Conservation (phyloP, 805 yeast genomes). For the Metschnikowia gruessii region DNA sequence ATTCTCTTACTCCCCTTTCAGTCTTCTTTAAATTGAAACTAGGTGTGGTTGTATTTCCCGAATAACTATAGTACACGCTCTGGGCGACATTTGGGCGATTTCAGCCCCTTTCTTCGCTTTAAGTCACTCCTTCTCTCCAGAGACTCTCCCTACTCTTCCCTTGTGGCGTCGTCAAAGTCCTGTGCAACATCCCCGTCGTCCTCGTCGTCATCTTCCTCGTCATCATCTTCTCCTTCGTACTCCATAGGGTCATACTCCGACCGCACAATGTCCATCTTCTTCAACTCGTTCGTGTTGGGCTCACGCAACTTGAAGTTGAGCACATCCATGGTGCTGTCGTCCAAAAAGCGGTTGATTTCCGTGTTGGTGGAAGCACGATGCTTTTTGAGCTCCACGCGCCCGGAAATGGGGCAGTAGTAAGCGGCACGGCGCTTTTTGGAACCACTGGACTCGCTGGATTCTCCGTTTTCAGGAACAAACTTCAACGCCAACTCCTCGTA, state of each 20-base stretch:
- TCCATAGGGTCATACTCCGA: slow-evolving; percentile 76
- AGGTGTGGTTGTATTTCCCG: neutral
- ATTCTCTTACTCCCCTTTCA: too few species aligned
- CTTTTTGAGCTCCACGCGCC: slow-evolving; percentile 78
- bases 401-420: slow-evolving; percentile 72
- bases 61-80: neutral
- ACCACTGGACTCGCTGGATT: slow-evolving; percentile 1
- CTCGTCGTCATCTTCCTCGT: slow-evolving; percentile 26
- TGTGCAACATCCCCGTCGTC: slow-evolving; percentile 25
- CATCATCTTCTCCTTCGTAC: slow-evolving; percentile 62
- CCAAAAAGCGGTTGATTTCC: slow-evolving; percentile 52
- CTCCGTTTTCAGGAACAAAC: slow-evolving; percentile 39
- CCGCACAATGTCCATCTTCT: slow-evolving; percentile 63
- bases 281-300: slow-evolving; percentile 67
- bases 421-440: slow-evolving; percentile 52
- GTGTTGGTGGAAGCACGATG: slow-evolving; percentile 66
- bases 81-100: too few species aligned
- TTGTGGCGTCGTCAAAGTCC: slow-evolving; percentile 18
- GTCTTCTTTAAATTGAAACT: too few species aligned
- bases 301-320: slow-evolving; percentile 65
- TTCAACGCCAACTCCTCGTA: slow-evolving; percentile 68
- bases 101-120: too few species aligned
- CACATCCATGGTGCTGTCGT: slow-evolving; percentile 57
- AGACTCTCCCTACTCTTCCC: slow-evolving; percentile 23
- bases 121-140: too few species aligned